These are phyloP conservation scores for Nitzschia putrida DNA, from an alignment of 108 stramenopile species.

Conservation along the genomic window DNA sequence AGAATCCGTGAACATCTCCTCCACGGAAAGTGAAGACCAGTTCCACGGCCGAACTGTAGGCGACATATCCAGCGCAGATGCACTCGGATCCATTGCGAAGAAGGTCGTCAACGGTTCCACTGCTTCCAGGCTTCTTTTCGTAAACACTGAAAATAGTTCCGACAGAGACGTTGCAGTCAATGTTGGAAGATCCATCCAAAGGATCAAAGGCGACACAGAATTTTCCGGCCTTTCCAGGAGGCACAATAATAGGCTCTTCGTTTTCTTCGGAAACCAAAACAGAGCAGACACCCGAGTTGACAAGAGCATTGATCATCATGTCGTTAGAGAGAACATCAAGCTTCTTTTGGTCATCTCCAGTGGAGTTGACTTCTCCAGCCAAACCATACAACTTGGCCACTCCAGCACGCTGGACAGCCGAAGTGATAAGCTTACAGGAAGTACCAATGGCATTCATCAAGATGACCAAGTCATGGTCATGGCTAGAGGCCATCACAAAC, in stretches of 20 bases:
- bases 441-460: conserved; percentile 85
- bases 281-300: conserved; percentile 87
- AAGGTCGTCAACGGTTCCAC: conserved; percentile 85
- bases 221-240: conserved; percentile 81
- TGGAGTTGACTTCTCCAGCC: conserved; percentile 94
- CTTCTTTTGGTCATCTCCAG: conserved; percentile 99
- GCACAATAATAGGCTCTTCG: conserved; percentile 97
- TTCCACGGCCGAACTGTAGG: conserved; percentile 87
- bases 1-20: conserved; percentile 92
- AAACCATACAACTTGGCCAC: conserved; percentile 93
- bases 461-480: conserved; percentile 82
- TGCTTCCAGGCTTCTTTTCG: conserved; percentile 73
- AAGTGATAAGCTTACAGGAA: conserved; percentile 87
- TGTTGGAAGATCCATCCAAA: conserved; percentile 97
- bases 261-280: conserved; percentile 98
- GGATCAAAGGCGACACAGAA: conserved; percentile 99
- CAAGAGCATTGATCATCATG: conserved; percentile 97
- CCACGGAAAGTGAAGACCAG: conserved; percentile 93
- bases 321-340: conserved; percentile 98
- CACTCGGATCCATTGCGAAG: conserved; percentile 92
- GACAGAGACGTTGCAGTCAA: conserved; percentile 99
- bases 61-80: conserved; percentile 94
- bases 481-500: conserved; percentile 82
- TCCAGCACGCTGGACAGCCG: conserved; percentile 85
- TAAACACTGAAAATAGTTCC: conserved; percentile 98